Evolutionary conservation across 169 alveolate genomes (phyloP).

Genomic region (Toxoplasma gondii): DNA sequence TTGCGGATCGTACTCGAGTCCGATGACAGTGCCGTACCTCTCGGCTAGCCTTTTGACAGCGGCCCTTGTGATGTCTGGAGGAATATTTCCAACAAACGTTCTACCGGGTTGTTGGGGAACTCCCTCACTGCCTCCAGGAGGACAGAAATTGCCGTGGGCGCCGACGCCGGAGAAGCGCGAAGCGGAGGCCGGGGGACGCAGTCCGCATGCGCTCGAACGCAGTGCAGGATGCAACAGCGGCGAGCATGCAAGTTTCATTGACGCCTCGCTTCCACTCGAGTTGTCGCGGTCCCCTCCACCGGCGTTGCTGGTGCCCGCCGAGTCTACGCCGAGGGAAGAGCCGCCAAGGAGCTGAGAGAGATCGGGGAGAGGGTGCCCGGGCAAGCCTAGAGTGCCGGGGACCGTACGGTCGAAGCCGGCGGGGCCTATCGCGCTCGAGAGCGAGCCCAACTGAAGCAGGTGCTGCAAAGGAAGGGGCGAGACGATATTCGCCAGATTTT

Average conservation of each 20-base stretch:
- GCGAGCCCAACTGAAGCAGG: background rate
- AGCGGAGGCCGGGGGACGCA: background rate
- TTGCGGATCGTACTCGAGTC: conserved; percentile 18
- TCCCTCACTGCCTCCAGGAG: background rate
- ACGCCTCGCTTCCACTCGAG: background rate
- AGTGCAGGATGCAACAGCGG: background rate
- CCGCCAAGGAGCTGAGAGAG: background rate
- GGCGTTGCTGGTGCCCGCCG: background rate
- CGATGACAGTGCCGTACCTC: conserved; percentile 4
- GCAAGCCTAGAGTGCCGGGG: too few species aligned
- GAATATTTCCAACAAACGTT: conserved; percentile 80
- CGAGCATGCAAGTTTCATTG: background rate
- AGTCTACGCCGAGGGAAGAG: background rate
- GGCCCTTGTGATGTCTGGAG: conserved; percentile 79
- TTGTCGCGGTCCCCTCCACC: background rate
- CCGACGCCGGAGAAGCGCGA: background rate
- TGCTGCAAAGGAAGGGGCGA: background rate
- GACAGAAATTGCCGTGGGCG: background rate
- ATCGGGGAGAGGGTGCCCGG: too few species aligned
- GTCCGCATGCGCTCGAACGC: background rate
- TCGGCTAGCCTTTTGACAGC: conserved; percentile 6
- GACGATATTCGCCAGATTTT: background rate
- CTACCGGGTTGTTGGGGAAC: background rate
- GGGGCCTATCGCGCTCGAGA: background rate
- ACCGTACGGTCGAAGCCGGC: too few species aligned